phyloP scores from a whole-genome alignment of 345 rosid genomes.

The Citrus maxima region DNA sequence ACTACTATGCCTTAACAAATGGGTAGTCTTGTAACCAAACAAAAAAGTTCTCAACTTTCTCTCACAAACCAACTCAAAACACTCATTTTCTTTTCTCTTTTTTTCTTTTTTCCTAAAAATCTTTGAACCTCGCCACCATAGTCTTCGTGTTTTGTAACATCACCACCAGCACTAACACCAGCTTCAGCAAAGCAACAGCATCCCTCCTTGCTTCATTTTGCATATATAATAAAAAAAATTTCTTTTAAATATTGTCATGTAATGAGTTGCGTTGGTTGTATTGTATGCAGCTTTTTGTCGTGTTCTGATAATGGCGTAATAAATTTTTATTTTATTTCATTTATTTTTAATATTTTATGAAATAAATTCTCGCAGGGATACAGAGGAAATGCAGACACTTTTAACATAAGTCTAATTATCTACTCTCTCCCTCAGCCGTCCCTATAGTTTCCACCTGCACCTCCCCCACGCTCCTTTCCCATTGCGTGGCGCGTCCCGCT shows the following conservation, averaged over 20 bases:
- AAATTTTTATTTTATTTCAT: neutral
- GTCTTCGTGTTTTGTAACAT: neutral
- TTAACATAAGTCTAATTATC: neutral
- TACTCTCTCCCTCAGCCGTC: neutral
- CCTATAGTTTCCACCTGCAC: neutral
- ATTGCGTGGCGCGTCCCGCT: neutral
- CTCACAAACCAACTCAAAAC: neutral
- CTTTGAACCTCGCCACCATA: neutral
- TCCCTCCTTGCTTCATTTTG: neutral
- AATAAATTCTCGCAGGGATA: neutral
- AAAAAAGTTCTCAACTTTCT: neutral
- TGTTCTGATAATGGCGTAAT: slow-evolving; percentile 1
- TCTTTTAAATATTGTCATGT: too few species aligned
- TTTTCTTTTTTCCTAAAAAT: neutral
- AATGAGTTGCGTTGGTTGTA: slow-evolving; percentile 5
- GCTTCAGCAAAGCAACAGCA: neutral
- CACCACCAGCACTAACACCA: neutral
- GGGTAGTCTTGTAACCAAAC: slow-evolving; percentile 8
- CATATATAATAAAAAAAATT: too few species aligned
- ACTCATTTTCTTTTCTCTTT: neutral
- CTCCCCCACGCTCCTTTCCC: neutral
- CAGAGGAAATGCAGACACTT: slow-evolving; percentile 9
- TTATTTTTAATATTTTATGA: neutral
- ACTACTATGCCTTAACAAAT: neutral
- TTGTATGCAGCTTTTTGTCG: slow-evolving; percentile 22